These are phyloP conservation scores for Hypoxylon sp. DNA, from an alignment of 2,329 filamentous ascomycete species.

Conservation along the genomic window DNA sequence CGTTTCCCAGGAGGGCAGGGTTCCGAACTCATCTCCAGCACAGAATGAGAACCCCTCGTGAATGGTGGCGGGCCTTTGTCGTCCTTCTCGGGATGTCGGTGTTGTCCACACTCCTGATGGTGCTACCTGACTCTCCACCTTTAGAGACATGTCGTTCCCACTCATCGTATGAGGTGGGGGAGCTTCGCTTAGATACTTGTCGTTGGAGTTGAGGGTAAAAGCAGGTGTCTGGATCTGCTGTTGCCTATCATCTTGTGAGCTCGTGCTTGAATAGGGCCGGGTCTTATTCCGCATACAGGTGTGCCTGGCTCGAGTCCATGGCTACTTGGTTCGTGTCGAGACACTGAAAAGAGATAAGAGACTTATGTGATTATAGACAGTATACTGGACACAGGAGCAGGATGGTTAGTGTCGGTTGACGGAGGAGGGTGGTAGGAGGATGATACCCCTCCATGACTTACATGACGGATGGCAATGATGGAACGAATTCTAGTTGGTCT, in stretches of 20 bases:
- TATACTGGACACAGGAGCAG: conserved; percentile 46
- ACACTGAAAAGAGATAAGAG: conserved; percentile 47
- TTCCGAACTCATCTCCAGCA: conserved; percentile 60
- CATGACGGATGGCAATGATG: conserved; percentile 49
- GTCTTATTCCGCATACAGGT: conserved; percentile 56
- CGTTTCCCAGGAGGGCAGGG: conserved; percentile 65
- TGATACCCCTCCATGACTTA: conserved; percentile 48
- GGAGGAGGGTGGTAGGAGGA: conserved; percentile 46
- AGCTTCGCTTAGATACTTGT: conserved; percentile 56
- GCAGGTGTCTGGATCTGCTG: conserved; percentile 59
- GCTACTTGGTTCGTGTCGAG: conserved; percentile 46
- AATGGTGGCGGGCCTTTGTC: conserved; percentile 65
- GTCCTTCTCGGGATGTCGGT: conserved; percentile 58
- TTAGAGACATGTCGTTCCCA: conserved; percentile 57
- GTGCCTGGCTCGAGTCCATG: conserved; percentile 62
- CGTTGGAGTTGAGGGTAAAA: conserved; percentile 59
- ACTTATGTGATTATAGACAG: conserved; percentile 49
- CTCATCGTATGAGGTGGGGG: conserved; percentile 58
- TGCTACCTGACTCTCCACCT: conserved; percentile 56
- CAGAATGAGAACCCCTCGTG: conserved; percentile 69
- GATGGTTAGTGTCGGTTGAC: conserved; percentile 55
- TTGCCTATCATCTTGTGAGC: conserved; percentile 54
- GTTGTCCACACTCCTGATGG: conserved; percentile 63
- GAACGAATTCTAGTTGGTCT: conserved; percentile 45
- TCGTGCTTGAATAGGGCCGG: conserved; percentile 18